phyloP scores from a whole-genome alignment of 345 rosid genomes.

The Camelina laxa region DNA sequence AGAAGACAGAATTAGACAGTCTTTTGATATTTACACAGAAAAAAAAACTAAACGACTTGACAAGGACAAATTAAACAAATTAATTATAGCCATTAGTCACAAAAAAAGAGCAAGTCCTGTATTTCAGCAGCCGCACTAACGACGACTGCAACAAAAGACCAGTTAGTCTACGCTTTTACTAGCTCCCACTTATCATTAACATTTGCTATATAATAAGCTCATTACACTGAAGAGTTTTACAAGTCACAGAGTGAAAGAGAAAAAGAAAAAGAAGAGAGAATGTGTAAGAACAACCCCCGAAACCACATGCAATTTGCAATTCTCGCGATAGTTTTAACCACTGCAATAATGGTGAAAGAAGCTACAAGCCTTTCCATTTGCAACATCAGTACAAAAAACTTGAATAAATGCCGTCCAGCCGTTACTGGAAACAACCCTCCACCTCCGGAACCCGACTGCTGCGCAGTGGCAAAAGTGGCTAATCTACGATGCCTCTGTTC shows the following conservation, averaged over 20 bases:
- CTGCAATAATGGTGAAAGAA: constrained; percentile 26
- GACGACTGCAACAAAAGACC: too few species aligned
- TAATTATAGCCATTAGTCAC: too few species aligned
- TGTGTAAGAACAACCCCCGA: constrained; percentile 33
- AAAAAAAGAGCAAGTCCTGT: too few species aligned
- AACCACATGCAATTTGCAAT: constrained; percentile 27
- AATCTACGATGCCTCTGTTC: constrained; percentile 53
- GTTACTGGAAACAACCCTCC: constrained; percentile 51
- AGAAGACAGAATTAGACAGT: too few species aligned
- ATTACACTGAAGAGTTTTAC: not conserved
- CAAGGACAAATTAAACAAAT: too few species aligned
- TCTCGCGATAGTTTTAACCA: constrained; percentile 31
- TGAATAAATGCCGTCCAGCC: constrained; percentile 52
- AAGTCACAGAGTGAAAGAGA: not conserved
- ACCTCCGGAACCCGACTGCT: constrained; percentile 50
- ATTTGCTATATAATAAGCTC: constrained; percentile 27
- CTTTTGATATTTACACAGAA: too few species aligned
- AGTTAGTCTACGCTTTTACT: not conserved
- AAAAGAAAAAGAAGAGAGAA: constrained; percentile 1
- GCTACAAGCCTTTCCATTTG: constrained; percentile 42
- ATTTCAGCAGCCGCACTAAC: too few species aligned
- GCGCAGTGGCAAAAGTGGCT: constrained; percentile 43
- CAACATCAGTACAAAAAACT: constrained; percentile 40
- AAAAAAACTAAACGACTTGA: too few species aligned
- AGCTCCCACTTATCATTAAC: not conserved